A percentile compares a stretch with the other conserved stretches of the same genome.
Evolutionary conservation across 2,329 filamentous ascomycete genomes (phyloP).

Genomic region (Plenodomus tracheiphilus): DNA sequence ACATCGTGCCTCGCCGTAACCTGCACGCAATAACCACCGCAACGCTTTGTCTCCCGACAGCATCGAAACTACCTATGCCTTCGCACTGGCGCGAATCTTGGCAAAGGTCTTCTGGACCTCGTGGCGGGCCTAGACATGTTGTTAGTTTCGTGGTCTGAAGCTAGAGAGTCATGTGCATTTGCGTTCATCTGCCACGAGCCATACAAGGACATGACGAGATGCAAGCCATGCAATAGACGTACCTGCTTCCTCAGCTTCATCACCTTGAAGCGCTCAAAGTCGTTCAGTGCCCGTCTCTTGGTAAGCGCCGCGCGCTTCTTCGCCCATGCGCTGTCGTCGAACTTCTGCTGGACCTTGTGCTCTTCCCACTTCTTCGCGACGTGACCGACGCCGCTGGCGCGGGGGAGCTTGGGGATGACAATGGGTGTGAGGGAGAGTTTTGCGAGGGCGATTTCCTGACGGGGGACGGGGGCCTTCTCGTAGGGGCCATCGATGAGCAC

Average conservation of each 20-base stretch:
- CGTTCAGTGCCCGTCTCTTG: conserved; percentile 87
- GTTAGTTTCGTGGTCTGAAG: conserved; percentile 19
- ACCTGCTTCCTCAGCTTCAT: conserved; percentile 99
- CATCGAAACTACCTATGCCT: conserved; percentile 42
- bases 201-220: not conserved
- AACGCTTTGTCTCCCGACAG: conserved; percentile 33
- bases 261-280: conserved; percentile 99
- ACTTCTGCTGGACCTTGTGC: conserved; percentile 89
- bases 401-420: conserved; percentile 82
- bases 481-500: conserved; percentile 94
- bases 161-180: not conserved
- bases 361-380: conserved; percentile 91
- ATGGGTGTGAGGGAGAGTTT: conserved; percentile 88
- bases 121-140: conserved; percentile 68
- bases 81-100: conserved; percentile 65
- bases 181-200: not conserved
- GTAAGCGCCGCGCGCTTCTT: conserved; percentile 87
- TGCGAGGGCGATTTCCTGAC: conserved; percentile 82
- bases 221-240: conserved; percentile 39
- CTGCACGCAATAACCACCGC: conserved; percentile 36
- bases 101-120: conserved; percentile 96
- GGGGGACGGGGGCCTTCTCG: conserved; percentile 78
- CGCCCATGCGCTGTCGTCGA: conserved; percentile 87
- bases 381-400: conserved; percentile 77
- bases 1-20: conserved; percentile 41